Evolutionary conservation across 768 basidiomycete species (phyloP).

Genomic region (Mycena belliarum): DNA sequence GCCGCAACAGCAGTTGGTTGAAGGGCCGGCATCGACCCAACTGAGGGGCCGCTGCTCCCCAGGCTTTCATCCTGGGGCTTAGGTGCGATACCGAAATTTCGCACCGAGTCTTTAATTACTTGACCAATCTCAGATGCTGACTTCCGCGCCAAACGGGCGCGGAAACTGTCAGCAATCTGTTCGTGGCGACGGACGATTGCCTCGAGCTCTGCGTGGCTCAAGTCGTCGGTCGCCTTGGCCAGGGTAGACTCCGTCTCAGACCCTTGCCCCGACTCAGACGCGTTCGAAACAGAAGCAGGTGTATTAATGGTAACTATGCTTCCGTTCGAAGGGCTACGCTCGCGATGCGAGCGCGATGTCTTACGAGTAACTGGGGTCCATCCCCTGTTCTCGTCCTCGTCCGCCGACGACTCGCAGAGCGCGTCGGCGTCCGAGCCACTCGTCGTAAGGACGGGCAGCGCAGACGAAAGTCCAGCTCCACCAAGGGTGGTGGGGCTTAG

Average conservation of each 20-base stretch:
- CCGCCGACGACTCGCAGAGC: neutral
- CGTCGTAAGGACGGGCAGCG: neutral
- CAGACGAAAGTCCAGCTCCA: neutral
- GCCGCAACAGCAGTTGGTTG: no score
- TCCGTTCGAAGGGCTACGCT: neutral
- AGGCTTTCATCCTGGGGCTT: no score
- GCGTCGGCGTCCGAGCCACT: neutral
- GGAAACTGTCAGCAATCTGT: neutral
- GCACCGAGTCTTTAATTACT: no score
- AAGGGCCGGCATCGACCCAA: no score
- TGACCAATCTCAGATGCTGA: neutral
- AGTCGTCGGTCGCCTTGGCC: neutral
- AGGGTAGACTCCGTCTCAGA: neutral
- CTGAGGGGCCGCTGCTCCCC: no score
- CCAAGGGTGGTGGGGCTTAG: no score
- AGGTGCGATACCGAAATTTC: no score
- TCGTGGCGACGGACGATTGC: neutral
- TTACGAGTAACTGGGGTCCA: neutral
- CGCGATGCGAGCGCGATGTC: neutral
- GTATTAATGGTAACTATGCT: neutral
- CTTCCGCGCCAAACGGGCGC: neutral
- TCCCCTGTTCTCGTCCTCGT: neutral
- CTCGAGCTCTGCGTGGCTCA: neutral
- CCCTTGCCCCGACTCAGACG: no score
- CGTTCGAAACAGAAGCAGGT: neutral